These are phyloP conservation scores for Hemileccinum impolitum DNA, from an alignment of 768 basidiomycete species.

Conservation along the genomic window DNA sequence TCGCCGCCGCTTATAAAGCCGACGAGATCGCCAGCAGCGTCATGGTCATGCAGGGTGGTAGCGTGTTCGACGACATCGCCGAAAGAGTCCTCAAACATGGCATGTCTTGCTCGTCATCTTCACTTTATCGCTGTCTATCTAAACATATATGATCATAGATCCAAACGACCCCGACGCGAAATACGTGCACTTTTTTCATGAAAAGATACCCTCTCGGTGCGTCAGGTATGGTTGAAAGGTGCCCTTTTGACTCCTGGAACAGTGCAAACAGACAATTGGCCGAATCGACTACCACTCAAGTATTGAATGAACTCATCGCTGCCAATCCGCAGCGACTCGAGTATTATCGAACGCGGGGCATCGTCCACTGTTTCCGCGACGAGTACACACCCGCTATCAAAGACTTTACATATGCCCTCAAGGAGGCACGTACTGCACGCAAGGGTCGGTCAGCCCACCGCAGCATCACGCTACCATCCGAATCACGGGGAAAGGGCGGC, in stretches of 20 bases:
- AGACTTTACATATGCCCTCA: constrained; percentile 79
- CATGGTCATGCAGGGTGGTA: constrained; percentile 94
- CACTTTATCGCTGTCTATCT: not conserved
- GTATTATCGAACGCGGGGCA: constrained; percentile 85
- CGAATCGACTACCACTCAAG: constrained; percentile 74
- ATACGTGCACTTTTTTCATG: constrained; percentile 93
- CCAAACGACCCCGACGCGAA: constrained; percentile 73
- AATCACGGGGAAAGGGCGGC: constrained; percentile 41
- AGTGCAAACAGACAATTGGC: constrained; percentile 65
- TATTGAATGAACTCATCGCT: constrained; percentile 77
- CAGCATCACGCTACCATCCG: constrained; percentile 36
- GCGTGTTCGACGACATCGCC: constrained; percentile 89
- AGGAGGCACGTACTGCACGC: constrained; percentile 69
- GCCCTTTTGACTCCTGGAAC: constrained; percentile 16
- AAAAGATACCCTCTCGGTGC: constrained; percentile 90
- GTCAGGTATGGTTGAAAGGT: constrained; percentile 20
- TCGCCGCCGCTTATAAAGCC: constrained; percentile 79
- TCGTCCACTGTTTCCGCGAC: constrained; percentile 86
- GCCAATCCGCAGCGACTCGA: constrained; percentile 73
- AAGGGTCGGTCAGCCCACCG: constrained; percentile 59
- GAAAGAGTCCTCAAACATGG: constrained; percentile 76
- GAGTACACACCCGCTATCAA: constrained; percentile 71
- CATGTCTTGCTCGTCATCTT: constrained; percentile 26
- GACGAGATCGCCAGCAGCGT: constrained; percentile 93
- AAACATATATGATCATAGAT: constrained; percentile 41